Base-by-base conservation (phyloP, 129 eudicot genomes). In the Saussurea involucrata region DNA sequence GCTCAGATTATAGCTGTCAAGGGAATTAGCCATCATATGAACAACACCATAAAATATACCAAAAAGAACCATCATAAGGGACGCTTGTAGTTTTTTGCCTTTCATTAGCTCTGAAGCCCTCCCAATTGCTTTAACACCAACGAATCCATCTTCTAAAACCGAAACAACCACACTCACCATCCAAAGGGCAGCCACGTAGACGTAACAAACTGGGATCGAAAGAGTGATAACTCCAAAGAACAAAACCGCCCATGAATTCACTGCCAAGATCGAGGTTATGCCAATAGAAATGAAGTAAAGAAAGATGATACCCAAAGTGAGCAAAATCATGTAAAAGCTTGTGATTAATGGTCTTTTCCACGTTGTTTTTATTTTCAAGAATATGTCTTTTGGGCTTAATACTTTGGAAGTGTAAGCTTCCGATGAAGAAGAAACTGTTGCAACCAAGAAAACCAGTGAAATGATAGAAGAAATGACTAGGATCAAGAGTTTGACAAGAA, bases 371-470 rank as follows among this genome's bases (percentile, higher is more conserved):
- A 78, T 2, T 17, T 28, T 64, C 63, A 69, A 36, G 49, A 63
- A 33, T 34, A 78, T 24, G 32, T 81, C 88, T 68, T 78, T 77
- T 12, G 69, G 61, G 83, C 44, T 80, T 64, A 78, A 42, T 49
- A 81, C 61, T 81, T 81, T 85, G 25, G 83, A 81, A 1, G 83
- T 81, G 75, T 81, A 63, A 24, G 88, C 81, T 73, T 77, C 83
- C 21, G 36, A 85, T 0, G 85, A 60, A 18, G 88, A 81, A 8
- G 69, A 49, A 49, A 76, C 31, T 6, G 69, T 66, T 36, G 76
- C 73, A 32, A 76, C 61, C 75, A 77, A 76, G 85, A 80, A 80
- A 63, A 77, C 34, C 1, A 80, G 61, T 60, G 74, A 34, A 33
- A 73, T 67, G 6, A 80, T 20, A 13, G 61, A 84, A 25, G 73